Percentiles rank a stretch among this genome's conserved stretches.
Conservation (phyloP, 306 rosid genomes). For the Castanea crenata region DNA sequence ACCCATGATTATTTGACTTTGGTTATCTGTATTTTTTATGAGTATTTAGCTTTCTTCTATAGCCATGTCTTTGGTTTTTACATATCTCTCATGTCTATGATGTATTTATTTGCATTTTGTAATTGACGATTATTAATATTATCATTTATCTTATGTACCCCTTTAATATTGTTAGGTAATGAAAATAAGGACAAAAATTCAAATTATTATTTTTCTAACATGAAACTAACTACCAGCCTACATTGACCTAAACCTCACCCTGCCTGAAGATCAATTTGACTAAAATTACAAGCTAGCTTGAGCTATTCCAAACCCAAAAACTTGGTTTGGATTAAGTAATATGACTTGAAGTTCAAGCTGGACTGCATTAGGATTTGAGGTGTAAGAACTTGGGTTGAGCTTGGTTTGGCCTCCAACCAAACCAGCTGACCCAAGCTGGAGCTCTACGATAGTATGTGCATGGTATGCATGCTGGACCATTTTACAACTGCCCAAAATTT, state of each 20-base stretch:
- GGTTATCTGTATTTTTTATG: neutral
- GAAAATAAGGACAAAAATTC: neutral
- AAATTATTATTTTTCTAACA: neutral
- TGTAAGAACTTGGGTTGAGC: neutral
- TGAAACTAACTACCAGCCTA: neutral
- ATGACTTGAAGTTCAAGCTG: neutral
- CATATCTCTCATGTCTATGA: neutral
- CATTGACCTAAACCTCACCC: no score
- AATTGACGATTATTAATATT: neutral
- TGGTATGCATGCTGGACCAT: neutral
- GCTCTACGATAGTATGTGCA: neutral
- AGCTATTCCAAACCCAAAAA: neutral
- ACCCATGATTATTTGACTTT: neutral
- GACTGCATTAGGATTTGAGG: neutral
- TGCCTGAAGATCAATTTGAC: no score
- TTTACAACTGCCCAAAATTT: neutral
- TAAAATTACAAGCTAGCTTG: no score
- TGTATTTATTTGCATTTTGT: neutral
- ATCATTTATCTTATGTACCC: neutral
- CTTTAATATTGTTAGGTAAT: neutral
- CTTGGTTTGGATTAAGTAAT: neutral
- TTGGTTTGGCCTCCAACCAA: neutral
- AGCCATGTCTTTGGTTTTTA: no score
- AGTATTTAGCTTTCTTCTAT: neutral
- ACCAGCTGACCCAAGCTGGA: neutral